A percentile compares a stretch with the other conserved stretches of the same genome.
These are phyloP conservation scores for Clonostachys chloroleuca DNA, from an alignment of 2,329 filamentous ascomycete species.

Conservation along the genomic window DNA sequence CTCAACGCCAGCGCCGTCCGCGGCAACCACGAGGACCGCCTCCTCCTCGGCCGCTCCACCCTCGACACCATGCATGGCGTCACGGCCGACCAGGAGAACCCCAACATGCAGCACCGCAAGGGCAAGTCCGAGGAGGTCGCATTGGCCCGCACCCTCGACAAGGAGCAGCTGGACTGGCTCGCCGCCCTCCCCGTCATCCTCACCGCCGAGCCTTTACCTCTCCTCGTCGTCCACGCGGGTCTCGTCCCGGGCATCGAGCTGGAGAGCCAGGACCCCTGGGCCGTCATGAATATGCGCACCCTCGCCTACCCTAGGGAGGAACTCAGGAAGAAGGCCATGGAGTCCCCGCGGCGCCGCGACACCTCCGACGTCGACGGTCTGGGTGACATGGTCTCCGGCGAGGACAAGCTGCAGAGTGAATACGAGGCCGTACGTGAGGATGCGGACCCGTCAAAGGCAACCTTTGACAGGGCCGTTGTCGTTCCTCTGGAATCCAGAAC, in stretches of 20 bases:
- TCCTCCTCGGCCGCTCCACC: constrained; percentile 61
- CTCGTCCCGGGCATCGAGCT: constrained; percentile 72
- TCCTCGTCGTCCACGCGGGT: constrained; percentile 78
- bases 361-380: constrained; percentile 4
- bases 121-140: constrained; percentile 38
- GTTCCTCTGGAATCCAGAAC: constrained; percentile 34
- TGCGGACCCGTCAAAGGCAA: constrained; percentile 8
- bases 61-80: constrained; percentile 15
- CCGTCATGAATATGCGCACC: constrained; percentile 90
- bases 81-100: constrained; percentile 15
- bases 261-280: constrained; percentile 67
- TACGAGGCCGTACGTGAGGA: neutral
- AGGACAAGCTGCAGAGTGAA: constrained; percentile 11
- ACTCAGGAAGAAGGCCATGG: constrained; percentile 26
- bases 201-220: constrained; percentile 58
- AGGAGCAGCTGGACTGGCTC: constrained; percentile 66
- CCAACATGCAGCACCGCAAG: constrained; percentile 18
- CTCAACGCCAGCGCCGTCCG: constrained; percentile 77
- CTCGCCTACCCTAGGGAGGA: constrained; percentile 51
- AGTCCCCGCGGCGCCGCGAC: constrained; percentile 8
- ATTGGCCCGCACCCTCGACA: constrained; percentile 46
- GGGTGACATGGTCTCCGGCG: constrained; percentile 4
- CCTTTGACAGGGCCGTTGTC: constrained; percentile 20
- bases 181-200: constrained; percentile 73
- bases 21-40: constrained; percentile 87